Base-by-base conservation (phyloP, 345 rosid genomes). In the Arabis hirsuta region DNA sequence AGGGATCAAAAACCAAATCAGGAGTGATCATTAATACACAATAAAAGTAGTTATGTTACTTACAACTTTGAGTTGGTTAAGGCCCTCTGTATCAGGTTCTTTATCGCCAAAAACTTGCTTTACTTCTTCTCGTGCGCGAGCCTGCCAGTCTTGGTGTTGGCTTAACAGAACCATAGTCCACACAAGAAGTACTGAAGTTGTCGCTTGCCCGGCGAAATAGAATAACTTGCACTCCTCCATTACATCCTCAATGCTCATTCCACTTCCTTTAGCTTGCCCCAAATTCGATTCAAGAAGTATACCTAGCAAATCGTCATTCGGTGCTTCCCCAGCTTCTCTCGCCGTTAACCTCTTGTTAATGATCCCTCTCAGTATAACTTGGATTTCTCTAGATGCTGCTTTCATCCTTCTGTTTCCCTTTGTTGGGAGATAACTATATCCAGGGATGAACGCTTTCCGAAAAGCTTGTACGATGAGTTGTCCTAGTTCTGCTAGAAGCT, bases 151-250 rank as follows among this genome's bases (percentile, higher is more conserved):
- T 43, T 69, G 79, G 42, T 88, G 73, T 24, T 69, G 27, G 46
- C 85, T 73, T 67, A 86, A 54, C 45, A 88, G 42, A 45, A 85
- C 51, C 78, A 83, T 57, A 5, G 89, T 78, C 97, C 89, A 90
- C 11, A 75, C 79, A 12, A 66, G 22, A 38, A 74, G 60, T 16
- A 38, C 43, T 27, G 62, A 66, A 39, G 57, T 65, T 31, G 72
- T 65, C 36, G 58, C 72, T 34, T 74, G 66, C 1, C 78, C 73
- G 3, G 67, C 67, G 0, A 66, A 12, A 61, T 67, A 57, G 12
- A 68, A 67, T 55, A 68, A 14, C 32, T 59, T 83, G 78, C 89
- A 86, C 56, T 90, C 90, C 8, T 88, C 83, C 2, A 87, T 70
- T 14, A 90, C 80, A 2, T 88, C 92, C 2, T 83, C 71, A 9